These are phyloP conservation scores for Stereocaulon alpinum DNA, from an alignment of 495 filamentous ascomycete species.

Conservation along the genomic window DNA sequence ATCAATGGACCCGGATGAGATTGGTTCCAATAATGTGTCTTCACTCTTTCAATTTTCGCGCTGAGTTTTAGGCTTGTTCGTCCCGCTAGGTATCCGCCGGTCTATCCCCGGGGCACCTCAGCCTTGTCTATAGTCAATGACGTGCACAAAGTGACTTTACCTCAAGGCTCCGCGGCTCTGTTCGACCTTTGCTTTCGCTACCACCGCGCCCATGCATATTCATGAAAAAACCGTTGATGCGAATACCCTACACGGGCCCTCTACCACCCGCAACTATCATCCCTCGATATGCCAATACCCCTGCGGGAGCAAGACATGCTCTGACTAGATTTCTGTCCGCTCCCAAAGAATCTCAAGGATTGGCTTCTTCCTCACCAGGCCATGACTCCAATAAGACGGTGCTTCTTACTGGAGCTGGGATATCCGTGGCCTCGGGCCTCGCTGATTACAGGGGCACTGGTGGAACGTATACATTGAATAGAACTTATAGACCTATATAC, in stretches of 20 bases:
- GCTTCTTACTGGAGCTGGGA: constrained; percentile 84
- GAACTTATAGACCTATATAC: constrained; percentile 82
- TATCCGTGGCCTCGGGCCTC: constrained; percentile 86
- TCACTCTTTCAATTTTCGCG: background rate
- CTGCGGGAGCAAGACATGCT: constrained; percentile 64
- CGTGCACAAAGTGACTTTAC: background rate
- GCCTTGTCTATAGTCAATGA: constrained; percentile 2
- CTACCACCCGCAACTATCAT: constrained; percentile 69
- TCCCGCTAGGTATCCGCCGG: background rate
- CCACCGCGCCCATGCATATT: constrained; percentile 12
- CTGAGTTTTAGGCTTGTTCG: background rate
- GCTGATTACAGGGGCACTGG: constrained; percentile 85
- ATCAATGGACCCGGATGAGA: background rate
- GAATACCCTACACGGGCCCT: constrained; percentile 83
- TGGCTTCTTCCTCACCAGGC: constrained; percentile 37
- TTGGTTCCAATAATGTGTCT: background rate
- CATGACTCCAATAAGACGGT: constrained; percentile 47
- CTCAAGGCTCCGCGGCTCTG: background rate
- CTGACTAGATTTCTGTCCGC: constrained; percentile 62
- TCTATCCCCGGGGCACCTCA: constrained; percentile 2
- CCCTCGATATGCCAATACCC: constrained; percentile 56
- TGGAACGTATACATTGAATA: constrained; percentile 87
- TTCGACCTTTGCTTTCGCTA: background rate
- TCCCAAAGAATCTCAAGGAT: constrained; percentile 32
- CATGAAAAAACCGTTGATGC: constrained; percentile 64